Conservation (phyloP, 441 rosid species). For the Sinapis alba region DNA sequence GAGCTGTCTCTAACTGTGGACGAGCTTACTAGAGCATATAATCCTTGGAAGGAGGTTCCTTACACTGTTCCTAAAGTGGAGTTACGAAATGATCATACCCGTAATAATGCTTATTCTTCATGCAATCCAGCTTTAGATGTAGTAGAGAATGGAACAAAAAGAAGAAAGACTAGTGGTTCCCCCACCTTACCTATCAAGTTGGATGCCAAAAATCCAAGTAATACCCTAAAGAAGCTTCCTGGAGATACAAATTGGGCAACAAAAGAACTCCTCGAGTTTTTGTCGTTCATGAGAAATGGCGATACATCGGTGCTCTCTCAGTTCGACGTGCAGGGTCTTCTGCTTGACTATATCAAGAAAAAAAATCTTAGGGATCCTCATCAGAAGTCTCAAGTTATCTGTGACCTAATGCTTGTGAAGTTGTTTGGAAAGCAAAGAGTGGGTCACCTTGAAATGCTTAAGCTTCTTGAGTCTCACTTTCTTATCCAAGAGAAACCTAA, state of each 20-base stretch:
- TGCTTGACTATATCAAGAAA: constrained; percentile 71
- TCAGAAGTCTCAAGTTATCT: constrained; percentile 67
- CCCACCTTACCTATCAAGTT: constrained; percentile 40
- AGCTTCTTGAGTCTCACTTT: constrained; percentile 86
- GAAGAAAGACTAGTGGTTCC: constrained; percentile 56
- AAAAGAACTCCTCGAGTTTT: constrained; percentile 86
- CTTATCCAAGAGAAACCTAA: constrained; percentile 55
- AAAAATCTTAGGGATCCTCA: constrained; percentile 86
- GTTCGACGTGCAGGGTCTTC: constrained; percentile 75
- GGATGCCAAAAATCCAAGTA: constrained; percentile 41
- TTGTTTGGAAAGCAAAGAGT: constrained; percentile 74
- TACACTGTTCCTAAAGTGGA: constrained; percentile 40
- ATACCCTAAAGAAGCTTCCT: constrained; percentile 40
- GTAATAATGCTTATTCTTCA: constrained; percentile 40
- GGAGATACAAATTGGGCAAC: constrained; percentile 75
- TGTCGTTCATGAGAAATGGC: constrained; percentile 82
- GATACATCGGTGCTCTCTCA: constrained; percentile 61
- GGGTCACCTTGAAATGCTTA: constrained; percentile 92
- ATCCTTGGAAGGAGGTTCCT: constrained; percentile 60
- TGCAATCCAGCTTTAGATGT: constrained; percentile 44
- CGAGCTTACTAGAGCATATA: constrained; percentile 65
- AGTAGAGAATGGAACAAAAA: constrained; percentile 54
- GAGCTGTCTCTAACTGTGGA: constrained; percentile 68
- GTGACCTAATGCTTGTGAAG: constrained; percentile 75
- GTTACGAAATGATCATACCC: constrained; percentile 39